Evolutionary conservation across 2,329 filamentous ascomycete genomes (phyloP), one percentile per base, ranked within the genome.

Genomic region (Fusarium nanum): DNA sequence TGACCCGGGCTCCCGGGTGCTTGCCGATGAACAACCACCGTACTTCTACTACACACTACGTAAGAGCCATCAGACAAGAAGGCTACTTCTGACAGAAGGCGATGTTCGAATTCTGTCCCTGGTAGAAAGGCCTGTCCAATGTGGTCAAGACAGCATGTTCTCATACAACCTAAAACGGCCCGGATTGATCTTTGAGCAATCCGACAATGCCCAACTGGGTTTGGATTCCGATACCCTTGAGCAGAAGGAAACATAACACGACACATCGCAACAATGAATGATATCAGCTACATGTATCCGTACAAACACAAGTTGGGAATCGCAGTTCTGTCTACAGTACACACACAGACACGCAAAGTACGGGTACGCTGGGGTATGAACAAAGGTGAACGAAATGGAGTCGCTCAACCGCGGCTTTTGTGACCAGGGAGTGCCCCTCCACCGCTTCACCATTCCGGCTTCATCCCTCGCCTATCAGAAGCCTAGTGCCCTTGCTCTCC

Each of bases 401-500:
- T 54, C 62, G 32, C 49, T 67, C 67, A 58, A 56, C 53, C 55
- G 49, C 62, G 58, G 54, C 62, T 59, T 70, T 64, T 44, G 34
- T 60, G 62, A 68, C 67, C 67, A 64, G 67, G 67, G 62, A 42
- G 68, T 68, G 46, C 67, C 55, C 62, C 60, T 66, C 67, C 67
- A 70, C 67, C 67, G 67, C 67, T 70, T 64, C 54, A 64, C 67
- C 67, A 67, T 56, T 64, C 67, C 67, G 67, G 67, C 67, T 70
- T 70, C 67, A 64, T 68, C 67, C 67, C 62, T 70, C 67, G 67
- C 67, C 67, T 70, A 70, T 70, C 67, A 70, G 67, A 67, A 62
- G 34, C 50, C 61, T 52, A 55, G 67, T 45, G 67, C 67, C 62
- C 67, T 70, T 62, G 67, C 53, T 70, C 67, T 68, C 67, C 62